Evolutionary conservation across 257 asterid genomes (phyloP), one percentile per base, ranked within the genome.

Genomic region (Rubia yunnanensis): DNA sequence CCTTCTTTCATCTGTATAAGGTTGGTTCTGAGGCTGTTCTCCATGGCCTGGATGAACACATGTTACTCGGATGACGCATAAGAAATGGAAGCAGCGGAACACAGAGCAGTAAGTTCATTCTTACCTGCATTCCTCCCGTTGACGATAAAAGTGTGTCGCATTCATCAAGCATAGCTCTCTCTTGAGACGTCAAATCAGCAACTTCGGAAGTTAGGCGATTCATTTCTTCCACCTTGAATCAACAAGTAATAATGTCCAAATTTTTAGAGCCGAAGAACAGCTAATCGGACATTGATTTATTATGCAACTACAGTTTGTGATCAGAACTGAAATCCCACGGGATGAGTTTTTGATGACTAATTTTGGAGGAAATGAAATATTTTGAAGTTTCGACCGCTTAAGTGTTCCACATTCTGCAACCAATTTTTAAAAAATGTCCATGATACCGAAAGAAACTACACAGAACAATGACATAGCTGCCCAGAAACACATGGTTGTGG

Each of bases 101-200:
- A 46, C 57, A 28, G 22, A 26, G 67, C 18, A n/a, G 50, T n/a
- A 10, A n/a, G 17, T 13, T 36, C 15, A 26, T 27, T 10, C 76
- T 66, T 70, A 87, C 99, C 99, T 89, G 92, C 78, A 87, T 70
- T 61, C 86, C 87, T 48, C 84, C 81, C 52, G 79, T 78, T n/a
- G 88, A 84, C 49, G 84, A 73, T 75, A 87, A 71, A 50, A 86
- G 75, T 27, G 87, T 72, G 70, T 85, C 90, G 63, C 86, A 87
- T 75, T 89, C 95, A 67, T 80, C 82, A 41, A 92, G 92, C 85
- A 83, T 73, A 52, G 90, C 95, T 77, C 94, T 83, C 74, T 89
- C 95, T 63, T 75, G 87, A 63, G 94, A 89, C 72, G 85, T 91
- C 41, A 89, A 77, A 38, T 80, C 88, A 73, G 96, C 96, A 77